Conservation (phyloP, 2,329 filamentous ascomycete species). For the Xylariaceae sp. region DNA sequence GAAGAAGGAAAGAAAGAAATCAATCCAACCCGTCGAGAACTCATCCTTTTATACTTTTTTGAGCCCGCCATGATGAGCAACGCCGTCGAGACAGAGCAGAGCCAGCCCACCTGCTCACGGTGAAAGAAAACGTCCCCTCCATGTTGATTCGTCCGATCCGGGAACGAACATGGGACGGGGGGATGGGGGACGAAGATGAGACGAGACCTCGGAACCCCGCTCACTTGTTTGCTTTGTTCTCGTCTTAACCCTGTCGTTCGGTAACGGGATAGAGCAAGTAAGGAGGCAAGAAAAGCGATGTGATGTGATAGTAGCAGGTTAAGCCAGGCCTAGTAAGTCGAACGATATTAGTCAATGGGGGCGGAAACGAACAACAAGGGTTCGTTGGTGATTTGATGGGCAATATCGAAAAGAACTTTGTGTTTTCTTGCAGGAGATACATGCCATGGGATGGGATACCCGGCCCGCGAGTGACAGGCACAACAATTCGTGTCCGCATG, state of each 20-base stretch:
- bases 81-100: conserved; percentile 3
- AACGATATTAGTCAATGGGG: not conserved
- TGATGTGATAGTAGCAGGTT: too few species aligned
- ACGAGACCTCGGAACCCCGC: conserved; percentile 7
- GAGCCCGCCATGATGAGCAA: conserved; percentile 1
- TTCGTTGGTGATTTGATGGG: too few species aligned
- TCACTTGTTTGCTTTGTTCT: conserved; percentile 9
- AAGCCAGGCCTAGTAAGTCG: not conserved
- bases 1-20: conserved; percentile 51
- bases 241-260: conserved; percentile 6
- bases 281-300: conserved; percentile 7
- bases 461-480: conserved; percentile 1
- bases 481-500: conserved; percentile 4
- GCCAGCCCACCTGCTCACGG: not conserved
- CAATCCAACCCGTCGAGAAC: conserved; percentile 42
- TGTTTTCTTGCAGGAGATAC: too few species aligned
- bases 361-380: conserved; percentile 3
- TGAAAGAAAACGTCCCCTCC: conserved; percentile 2
- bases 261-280: conserved; percentile 6
- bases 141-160: conserved; percentile 21
- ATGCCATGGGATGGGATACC: conserved; percentile 3
- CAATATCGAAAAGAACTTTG: too few species aligned
- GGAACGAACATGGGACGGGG: conserved; percentile 9
- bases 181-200: not conserved
- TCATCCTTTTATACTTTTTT: conserved; percentile 62